These are phyloP conservation scores for Cetraspora pellucida DNA, from an alignment of 192 early-diverging fungal species.

Conservation along the genomic window DNA sequence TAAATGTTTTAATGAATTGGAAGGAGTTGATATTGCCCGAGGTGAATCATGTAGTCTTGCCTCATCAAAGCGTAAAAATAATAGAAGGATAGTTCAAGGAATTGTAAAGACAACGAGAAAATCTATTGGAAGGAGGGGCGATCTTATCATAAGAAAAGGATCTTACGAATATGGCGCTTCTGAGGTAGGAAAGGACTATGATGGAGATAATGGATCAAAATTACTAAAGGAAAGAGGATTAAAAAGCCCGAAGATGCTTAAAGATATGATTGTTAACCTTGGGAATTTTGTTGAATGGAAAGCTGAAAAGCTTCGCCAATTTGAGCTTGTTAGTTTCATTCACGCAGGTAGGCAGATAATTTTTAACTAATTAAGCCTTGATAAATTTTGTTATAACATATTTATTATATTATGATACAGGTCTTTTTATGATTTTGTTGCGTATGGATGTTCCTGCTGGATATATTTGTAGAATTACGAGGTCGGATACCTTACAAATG, in stretches of 20 bases:
- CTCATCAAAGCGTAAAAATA: constrained; percentile 35
- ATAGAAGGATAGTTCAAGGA: not conserved
- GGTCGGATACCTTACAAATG: constrained; percentile 11
- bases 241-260: constrained; percentile 40
- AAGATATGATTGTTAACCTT: constrained; percentile 37
- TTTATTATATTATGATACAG: constrained; percentile 28
- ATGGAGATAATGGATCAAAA: constrained; percentile 34
- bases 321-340: constrained; percentile 29
- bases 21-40: constrained; percentile 26
- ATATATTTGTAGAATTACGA: constrained; percentile 20
- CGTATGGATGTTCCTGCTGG: constrained; percentile 29
- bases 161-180: constrained; percentile 24
- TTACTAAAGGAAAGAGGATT: constrained; percentile 27
- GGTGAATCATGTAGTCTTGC: constrained; percentile 29
- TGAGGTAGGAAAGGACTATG: constrained; percentile 31
- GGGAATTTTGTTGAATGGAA: constrained; percentile 22
- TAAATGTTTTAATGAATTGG: constrained; percentile 26
- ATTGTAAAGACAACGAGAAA: constrained; percentile 8
- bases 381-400: constrained; percentile 30
- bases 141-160: constrained; percentile 30
- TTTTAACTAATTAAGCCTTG: not conserved
- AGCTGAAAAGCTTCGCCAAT: constrained; percentile 7
- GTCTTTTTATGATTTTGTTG: constrained; percentile 14
- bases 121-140: constrained; percentile 19
- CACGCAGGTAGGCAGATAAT: not conserved